These are phyloP conservation scores for Penicillium antarcticum DNA, from an alignment of 495 filamentous ascomycete species.

Conservation along the genomic window DNA sequence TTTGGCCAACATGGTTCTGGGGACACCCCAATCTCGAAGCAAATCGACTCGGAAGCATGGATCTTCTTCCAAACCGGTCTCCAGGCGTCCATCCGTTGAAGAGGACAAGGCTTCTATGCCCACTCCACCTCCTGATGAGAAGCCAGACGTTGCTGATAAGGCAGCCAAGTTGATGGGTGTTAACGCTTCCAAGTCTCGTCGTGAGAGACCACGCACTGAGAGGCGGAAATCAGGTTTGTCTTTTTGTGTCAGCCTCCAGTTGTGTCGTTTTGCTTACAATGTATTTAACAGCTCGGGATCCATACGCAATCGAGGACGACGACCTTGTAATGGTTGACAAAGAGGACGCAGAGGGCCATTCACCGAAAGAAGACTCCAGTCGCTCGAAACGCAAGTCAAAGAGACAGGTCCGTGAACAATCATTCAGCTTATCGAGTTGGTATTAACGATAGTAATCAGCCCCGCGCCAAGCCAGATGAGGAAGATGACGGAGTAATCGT, in stretches of 20 bases:
- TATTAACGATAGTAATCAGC: constrained; percentile 15
- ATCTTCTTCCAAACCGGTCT: constrained; percentile 30
- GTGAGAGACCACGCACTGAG: constrained; percentile 34
- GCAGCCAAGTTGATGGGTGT: constrained; percentile 61
- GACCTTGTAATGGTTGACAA: constrained; percentile 56
- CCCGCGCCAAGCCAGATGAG: constrained; percentile 26
- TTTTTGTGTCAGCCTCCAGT: not conserved
- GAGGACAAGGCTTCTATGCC: constrained; percentile 44
- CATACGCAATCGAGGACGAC: constrained; percentile 57
- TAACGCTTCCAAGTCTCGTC: constrained; percentile 29
- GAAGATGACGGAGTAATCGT: constrained; percentile 48
- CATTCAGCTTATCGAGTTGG: not conserved
- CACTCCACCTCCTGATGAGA: constrained; percentile 52
- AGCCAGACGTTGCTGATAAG: constrained; percentile 48
- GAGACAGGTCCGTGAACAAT: constrained; percentile 28
- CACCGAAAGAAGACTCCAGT: constrained; percentile 32
- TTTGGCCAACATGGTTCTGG: constrained; percentile 53
- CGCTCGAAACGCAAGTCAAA: constrained; percentile 38
- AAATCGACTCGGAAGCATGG: constrained; percentile 46
- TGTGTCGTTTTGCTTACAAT: constrained; percentile 4
- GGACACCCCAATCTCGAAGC: constrained; percentile 43
- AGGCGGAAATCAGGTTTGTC: constrained; percentile 38
- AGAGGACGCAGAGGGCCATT: constrained; percentile 42
- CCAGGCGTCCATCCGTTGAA: constrained; percentile 47
- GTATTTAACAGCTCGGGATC: constrained; percentile 46